phyloP scores from a whole-genome alignment of 2,329 filamentous ascomycete species.

The Aspergillus fumigatus region DNA sequence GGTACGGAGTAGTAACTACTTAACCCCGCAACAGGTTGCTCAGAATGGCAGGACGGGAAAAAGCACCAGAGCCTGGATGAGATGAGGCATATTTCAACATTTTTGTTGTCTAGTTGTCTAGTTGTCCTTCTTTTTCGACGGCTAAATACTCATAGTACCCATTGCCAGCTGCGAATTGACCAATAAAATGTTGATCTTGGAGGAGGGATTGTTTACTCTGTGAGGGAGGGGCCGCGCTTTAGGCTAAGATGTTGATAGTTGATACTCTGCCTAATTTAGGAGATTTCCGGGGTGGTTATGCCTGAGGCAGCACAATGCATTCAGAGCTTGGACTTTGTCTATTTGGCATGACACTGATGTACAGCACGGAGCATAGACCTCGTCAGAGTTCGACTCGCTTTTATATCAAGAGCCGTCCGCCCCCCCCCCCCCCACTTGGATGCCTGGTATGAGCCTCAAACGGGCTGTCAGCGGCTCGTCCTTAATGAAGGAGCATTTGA shows the following conservation, averaged over 20 bases:
- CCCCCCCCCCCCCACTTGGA: neutral
- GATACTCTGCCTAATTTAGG: constrained; percentile 1
- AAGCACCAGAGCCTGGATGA: neutral
- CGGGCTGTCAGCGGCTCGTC: neutral
- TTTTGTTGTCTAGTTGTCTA: neutral
- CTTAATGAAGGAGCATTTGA: neutral
- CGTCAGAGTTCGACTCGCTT: too few relatives aligned
- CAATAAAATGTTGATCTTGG: neutral
- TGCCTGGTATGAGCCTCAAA: neutral
- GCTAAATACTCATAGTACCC: neutral
- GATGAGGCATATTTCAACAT: neutral
- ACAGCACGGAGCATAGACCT: too few relatives aligned
- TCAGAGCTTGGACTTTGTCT: too few relatives aligned
- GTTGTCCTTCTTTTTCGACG: neutral
- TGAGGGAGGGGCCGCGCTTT: neutral
- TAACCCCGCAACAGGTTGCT: neutral
- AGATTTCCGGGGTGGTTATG: neutral
- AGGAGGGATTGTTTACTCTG: neutral
- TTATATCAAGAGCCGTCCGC: too few relatives aligned
- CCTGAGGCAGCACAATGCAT: neutral
- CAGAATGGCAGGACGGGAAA: neutral
- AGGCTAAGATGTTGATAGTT: constrained; percentile 2
- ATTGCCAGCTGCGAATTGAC: neutral
- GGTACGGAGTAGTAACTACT: neutral
- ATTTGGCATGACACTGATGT: neutral